Conservation (phyloP, 768 basidiomycete species). For the Auriculariales sp. region DNA sequence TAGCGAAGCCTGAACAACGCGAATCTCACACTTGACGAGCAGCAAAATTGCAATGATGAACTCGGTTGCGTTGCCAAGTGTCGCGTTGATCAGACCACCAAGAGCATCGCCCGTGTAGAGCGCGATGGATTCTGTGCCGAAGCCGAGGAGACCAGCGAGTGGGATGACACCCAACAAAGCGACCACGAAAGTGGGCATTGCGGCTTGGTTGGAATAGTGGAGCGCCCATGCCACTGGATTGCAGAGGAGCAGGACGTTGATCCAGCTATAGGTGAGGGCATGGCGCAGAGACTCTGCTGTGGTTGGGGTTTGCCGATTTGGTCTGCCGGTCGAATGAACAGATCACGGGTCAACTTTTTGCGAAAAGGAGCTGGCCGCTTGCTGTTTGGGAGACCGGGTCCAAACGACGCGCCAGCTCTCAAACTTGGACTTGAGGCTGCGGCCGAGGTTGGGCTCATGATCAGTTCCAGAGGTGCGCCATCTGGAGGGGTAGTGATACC, state of each 20-base stretch:
- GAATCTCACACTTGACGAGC: background rate
- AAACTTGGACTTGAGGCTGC: no score
- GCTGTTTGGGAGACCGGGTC: background rate
- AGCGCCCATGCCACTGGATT: background rate
- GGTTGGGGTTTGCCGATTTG: background rate
- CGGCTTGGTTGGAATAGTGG: no score
- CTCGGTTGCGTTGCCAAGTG: constrained; percentile 16
- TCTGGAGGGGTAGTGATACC: no score
- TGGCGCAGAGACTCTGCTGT: background rate
- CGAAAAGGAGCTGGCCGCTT: background rate
- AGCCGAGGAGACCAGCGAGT: constrained; percentile 45
- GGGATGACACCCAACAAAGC: background rate
- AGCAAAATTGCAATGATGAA: background rate
- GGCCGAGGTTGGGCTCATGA: no score
- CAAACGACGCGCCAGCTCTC: no score
- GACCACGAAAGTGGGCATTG: no score
- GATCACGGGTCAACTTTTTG: background rate
- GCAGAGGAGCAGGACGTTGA: background rate
- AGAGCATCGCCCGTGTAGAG: constrained; percentile 71
- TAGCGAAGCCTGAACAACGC: background rate
- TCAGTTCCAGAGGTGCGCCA: no score
- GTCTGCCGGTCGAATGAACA: background rate
- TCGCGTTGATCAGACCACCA: constrained; percentile 76
- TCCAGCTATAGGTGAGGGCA: background rate
- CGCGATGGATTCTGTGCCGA: constrained; percentile 77